Percentiles rank a stretch among this genome's conserved stretches.
Evolutionary conservation across 2,329 filamentous ascomycete species (phyloP).

Genomic region (Anthostomella pinea): DNA sequence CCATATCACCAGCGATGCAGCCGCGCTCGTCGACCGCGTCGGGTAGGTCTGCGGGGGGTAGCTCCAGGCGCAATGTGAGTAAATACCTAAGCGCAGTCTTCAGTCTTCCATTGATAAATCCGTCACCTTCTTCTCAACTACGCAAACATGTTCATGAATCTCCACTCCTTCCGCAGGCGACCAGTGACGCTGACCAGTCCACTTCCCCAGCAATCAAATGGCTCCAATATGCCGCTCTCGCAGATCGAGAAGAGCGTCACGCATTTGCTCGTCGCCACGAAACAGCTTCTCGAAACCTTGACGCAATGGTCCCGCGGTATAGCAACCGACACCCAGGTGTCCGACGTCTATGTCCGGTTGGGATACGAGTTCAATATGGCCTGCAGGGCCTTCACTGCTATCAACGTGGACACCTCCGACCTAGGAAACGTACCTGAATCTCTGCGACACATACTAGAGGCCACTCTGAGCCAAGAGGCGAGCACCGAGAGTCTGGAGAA

Average conservation of each 20-base stretch:
- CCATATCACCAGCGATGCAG: slow-evolving; percentile 61
- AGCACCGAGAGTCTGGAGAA: slow-evolving; percentile 90
- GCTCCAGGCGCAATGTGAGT: slow-evolving; percentile 59
- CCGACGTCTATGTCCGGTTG: slow-evolving; percentile 94
- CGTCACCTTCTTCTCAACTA: slow-evolving; percentile 6
- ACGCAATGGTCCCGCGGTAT: slow-evolving; percentile 95
- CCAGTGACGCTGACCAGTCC: slow-evolving; percentile 16
- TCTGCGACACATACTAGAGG: slow-evolving; percentile 85
- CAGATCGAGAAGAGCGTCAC: slow-evolving; percentile 99
- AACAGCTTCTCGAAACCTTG: slow-evolving; percentile 93
- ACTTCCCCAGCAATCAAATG: slow-evolving; percentile 45
- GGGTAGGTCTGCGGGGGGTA: slow-evolving; percentile 53
- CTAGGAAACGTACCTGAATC: slow-evolving; percentile 93
- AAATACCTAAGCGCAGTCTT: slow-evolving; percentile 13
- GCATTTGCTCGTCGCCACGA: slow-evolving; percentile 94
- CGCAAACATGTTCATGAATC: no score
- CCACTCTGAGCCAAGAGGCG: slow-evolving; percentile 94
- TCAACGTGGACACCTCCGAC: slow-evolving; percentile 92
- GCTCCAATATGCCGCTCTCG: slow-evolving; percentile 73
- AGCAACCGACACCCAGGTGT: slow-evolving; percentile 91
- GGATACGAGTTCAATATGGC: slow-evolving; percentile 99
- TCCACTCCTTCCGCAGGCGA: slow-evolving; percentile 2
- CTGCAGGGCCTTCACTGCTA: slow-evolving; percentile 92
- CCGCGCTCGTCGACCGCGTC: slow-evolving; percentile 66
- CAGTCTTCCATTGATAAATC: slow-evolving; percentile 14